phyloP scores from a whole-genome alignment of 441 rosid species.

The Jatropha podagrica region DNA sequence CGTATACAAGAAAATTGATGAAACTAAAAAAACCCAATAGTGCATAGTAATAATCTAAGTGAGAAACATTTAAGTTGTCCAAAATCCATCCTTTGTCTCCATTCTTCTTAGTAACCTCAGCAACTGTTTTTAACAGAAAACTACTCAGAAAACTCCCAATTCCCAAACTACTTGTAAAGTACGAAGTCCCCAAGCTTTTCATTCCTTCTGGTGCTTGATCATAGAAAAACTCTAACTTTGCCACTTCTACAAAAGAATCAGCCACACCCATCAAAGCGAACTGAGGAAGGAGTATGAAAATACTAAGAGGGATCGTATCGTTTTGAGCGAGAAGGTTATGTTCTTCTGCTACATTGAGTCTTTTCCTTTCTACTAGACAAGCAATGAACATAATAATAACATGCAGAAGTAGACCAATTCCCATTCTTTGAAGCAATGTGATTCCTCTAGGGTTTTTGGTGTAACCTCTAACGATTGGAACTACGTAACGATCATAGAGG shows the following conservation, averaged over 20 bases:
- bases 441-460: constrained; percentile 75
- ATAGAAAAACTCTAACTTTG: constrained; percentile 77
- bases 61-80: constrained; percentile 71
- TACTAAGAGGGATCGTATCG: constrained; percentile 47
- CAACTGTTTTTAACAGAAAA: constrained; percentile 53
- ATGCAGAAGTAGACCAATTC: constrained; percentile 54
- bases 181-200: constrained; percentile 83
- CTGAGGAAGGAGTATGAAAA: constrained; percentile 69
- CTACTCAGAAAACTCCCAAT: constrained; percentile 68
- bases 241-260: constrained; percentile 66
- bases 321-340: constrained; percentile 39
- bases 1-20: constrained; percentile 55
- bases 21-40: constrained; percentile 55
- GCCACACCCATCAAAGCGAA: constrained; percentile 70
- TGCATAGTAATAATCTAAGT: constrained; percentile 70
- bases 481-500: constrained; percentile 51
- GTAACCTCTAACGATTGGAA: constrained; percentile 31
- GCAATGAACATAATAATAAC: constrained; percentile 55
- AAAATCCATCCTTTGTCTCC: constrained; percentile 66
- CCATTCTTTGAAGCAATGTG: constrained; percentile 69
- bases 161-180: constrained; percentile 45
- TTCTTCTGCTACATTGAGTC: constrained; percentile 54
- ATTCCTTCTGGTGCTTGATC: constrained; percentile 88
- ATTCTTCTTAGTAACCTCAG: constrained; percentile 41
- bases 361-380: constrained; percentile 45